Base-by-base conservation (phyloP, 108 stramenopile species). In the Nitzschia sp. region DNA sequence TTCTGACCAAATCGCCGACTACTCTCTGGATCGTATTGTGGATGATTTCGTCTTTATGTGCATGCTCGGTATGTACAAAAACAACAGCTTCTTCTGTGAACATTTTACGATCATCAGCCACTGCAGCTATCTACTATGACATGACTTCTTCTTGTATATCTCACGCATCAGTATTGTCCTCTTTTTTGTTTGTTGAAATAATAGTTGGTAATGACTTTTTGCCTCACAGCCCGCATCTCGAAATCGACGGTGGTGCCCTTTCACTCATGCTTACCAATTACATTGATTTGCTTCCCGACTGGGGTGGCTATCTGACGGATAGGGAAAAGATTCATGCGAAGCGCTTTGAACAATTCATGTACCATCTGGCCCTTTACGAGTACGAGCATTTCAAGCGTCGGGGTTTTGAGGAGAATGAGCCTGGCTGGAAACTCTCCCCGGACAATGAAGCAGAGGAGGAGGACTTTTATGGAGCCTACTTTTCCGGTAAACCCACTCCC, bases 1-100 rank as follows among this genome's bases (percentile, higher is more conserved):
- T 80, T 78, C 82, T 6, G 87, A 89, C 67, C 28, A 71, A 23
- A 72, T 75, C 1, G 68, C 68, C 2, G 63, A 79, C 46, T 93
- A 86, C 58, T 90, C 94, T 32, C 67, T 95, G 21, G 80, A 96
- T 58, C 80, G 98, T 19, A 80, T 97, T 34, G 86, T 99, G 53
- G 98, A 99, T 80, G 98, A 99, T 68, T 98, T 97, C 71, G 96
- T 99, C 15, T 96, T 98, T 75, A 94, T 98, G 85, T 98, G 96
- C 79, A 94, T 98, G 87, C n/a, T n/a, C n/a, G n/a, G n/a, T n/a
- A n/a, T n/a, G n/a, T n/a, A n/a, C n/a, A n/a, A n/a, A n/a, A n/a
- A n/a, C n/a, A n/a, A n/a, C n/a, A n/a, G n/a, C n/a, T n/a, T n/a
- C n/a, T n/a, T n/a, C n/a, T n/a, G n/a, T n/a, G n/a, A n/a, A n/a